Evolutionary conservation across 2,329 filamentous ascomycete genomes (phyloP), one percentile per base, ranked within the genome.

Genomic region (Stemphylium beticola): DNA sequence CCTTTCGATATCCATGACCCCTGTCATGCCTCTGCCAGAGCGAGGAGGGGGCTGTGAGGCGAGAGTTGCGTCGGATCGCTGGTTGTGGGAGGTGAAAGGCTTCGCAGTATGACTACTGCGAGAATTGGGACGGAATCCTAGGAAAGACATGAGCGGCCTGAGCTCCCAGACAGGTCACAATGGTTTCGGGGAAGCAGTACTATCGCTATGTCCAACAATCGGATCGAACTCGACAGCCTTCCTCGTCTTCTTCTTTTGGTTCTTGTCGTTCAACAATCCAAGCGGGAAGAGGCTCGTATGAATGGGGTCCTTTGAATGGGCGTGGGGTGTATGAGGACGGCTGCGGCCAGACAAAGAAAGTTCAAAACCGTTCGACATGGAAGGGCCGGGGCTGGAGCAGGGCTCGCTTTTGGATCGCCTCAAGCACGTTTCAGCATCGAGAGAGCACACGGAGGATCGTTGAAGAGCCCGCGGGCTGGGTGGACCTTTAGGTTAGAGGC

Each of bases 1-100:
- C 69, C 91, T 84, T 70, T 96, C 92, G 47, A 89, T 82, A 69
- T 88, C 87, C 81, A 92, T 85, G 75, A 85, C 84, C 68, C 85
- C 85, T 49, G 86, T 82, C 79, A 88, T 87, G 64, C 69, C 74
- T 74, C 73, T 70, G 58, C 63, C 61, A 33, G 70, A 71, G 59
- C 71, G 71, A 37, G 71, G 64, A 12, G 71, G 74, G 20, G 57
- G 49, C 36, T 69, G 61, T 17, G 67, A 63, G 38, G 68, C 61
- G 47, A 69, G 55, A 15, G 64, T 68, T n/a, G 63, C 57, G 58
- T 61, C 65, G 44, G 64, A 68, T 42, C 62, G 64, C 44, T 62
- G 61, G 15, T 57, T 29, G 24, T 66, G 56, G 2, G 65, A 64
- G 47, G 61, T 61, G 29, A 62, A 62, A 24, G 58, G 53, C 44